These are phyloP conservation scores for Paramarasmius palmivorus DNA, from an alignment of 1,284 basidiomycete genomes.

Conservation along the genomic window DNA sequence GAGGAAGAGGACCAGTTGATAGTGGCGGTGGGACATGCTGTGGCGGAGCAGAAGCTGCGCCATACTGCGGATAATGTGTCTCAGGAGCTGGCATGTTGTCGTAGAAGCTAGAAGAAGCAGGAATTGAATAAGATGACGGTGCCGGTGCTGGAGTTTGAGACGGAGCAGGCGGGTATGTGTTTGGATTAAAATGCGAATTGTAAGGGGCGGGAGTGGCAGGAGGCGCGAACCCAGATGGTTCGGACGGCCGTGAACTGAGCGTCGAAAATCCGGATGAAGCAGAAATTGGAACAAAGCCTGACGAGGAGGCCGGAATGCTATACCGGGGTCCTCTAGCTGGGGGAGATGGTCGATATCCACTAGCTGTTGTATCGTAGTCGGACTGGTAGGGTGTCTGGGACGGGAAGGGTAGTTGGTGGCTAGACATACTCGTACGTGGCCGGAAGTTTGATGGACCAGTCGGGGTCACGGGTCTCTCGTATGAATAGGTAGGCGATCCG, in stretches of 20 bases:
- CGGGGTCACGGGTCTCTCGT: slow-evolving; percentile 39
- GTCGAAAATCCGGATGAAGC: slow-evolving; percentile 29
- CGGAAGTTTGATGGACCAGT: slow-evolving; percentile 31
- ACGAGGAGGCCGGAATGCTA: slow-evolving; percentile 64
- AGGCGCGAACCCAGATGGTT: slow-evolving; percentile 46
- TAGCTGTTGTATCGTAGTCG: slow-evolving; percentile 49
- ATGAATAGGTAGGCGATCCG: slow-evolving; percentile 17
- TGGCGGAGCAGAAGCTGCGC: background rate
- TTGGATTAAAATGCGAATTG: slow-evolving; percentile 30
- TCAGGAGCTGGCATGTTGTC: slow-evolving; percentile 6
- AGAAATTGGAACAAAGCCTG: slow-evolving; percentile 62
- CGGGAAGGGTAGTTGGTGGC: slow-evolving; percentile 28
- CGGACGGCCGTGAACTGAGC: slow-evolving; percentile 38
- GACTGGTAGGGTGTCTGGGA: slow-evolving; percentile 46
- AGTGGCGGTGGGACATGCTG: background rate
- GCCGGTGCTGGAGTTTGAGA: slow-evolving; percentile 9
- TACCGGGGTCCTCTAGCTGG: slow-evolving; percentile 56
- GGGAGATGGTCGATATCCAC: slow-evolving; percentile 34
- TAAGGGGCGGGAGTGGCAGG: slow-evolving; percentile 32
- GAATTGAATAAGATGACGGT: slow-evolving; percentile 12
- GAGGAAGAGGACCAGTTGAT: slow-evolving; percentile 3
- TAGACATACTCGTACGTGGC: slow-evolving; percentile 30
- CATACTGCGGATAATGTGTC: slow-evolving; percentile 9
- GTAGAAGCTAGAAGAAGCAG: slow-evolving; percentile 6
- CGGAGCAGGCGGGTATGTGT: slow-evolving; percentile 13